A percentile compares a stretch with the other conserved stretches of the same genome.
phyloP scores from a whole-genome alignment of 805 yeast species.

The Sungouiozyma ichnusensis region DNA sequence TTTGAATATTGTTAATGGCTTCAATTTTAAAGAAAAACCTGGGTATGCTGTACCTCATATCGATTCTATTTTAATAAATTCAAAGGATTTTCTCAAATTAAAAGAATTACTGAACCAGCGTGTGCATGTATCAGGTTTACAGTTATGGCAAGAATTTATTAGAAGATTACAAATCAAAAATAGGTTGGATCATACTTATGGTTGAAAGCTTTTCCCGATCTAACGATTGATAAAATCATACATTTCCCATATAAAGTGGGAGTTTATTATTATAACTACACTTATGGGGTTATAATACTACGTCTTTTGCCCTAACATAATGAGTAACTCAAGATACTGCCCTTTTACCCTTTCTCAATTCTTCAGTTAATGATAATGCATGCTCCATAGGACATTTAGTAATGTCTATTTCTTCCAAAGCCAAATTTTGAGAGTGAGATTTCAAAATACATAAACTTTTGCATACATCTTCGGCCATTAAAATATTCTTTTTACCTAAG shows the following conservation, averaged over 20 bases:
- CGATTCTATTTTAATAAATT: conserved; percentile 11
- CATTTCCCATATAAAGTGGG: too few species aligned
- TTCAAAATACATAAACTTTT: neutral
- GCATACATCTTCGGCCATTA: neutral
- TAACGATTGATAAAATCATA: too few species aligned
- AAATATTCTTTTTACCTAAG: neutral
- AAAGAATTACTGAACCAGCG: conserved; percentile 1
- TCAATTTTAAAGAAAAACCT: conserved; percentile 18
- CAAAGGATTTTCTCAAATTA: conserved; percentile 6
- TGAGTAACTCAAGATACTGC: neutral
- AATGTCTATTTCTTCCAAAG: neutral
- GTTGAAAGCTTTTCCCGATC: too few species aligned
- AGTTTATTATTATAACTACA: too few species aligned
- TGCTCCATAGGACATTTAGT: neutral
- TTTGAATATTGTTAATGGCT: conserved; percentile 21
- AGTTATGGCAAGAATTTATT: conserved; percentile 11
- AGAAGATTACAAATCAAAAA: conserved; percentile 5
- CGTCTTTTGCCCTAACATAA: too few species aligned
- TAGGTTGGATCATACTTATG: conserved; percentile 6
- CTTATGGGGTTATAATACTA: too few species aligned
- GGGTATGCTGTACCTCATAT: conserved; percentile 20
- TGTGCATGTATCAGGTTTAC: conserved; percentile 6
- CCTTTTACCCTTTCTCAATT: neutral
- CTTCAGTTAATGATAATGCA: neutral
- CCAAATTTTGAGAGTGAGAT: neutral